These are phyloP conservation scores for Leucosporidium scottii DNA, from an alignment of 768 basidiomycete genomes.

Conservation along the genomic window DNA sequence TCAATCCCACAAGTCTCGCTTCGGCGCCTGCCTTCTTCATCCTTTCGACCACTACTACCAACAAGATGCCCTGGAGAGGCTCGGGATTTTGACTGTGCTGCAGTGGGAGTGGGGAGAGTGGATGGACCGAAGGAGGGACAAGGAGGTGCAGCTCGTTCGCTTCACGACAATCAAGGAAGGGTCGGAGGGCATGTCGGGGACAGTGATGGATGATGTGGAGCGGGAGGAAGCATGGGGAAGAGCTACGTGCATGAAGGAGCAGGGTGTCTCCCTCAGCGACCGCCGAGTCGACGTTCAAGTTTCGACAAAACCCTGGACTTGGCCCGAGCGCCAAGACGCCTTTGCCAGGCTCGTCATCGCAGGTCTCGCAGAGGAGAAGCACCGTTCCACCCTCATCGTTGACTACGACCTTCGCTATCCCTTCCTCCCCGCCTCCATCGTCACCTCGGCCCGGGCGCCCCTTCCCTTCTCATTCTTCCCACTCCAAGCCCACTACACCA, in stretches of 20 bases:
- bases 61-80: conserved; percentile 38
- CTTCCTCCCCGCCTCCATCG: conserved; percentile 42
- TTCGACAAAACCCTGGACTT: too few relatives aligned
- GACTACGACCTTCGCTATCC: conserved; percentile 53
- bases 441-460: conserved; percentile 2
- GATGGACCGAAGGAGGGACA: conserved; percentile 38
- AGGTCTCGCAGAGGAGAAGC: too few relatives aligned
- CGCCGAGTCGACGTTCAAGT: too few relatives aligned
- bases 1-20: conserved; percentile 53
- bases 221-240: too few relatives aligned
- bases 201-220: too few relatives aligned
- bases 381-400: conserved; percentile 32
- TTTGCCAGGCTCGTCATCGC: too few relatives aligned
- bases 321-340: too few relatives aligned
- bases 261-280: too few relatives aligned
- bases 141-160: too few relatives aligned
- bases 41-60: conserved; percentile 51
- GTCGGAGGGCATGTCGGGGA: too few relatives aligned
- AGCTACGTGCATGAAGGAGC: too few relatives aligned
- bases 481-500: conserved; percentile 48
- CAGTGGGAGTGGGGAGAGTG: conserved; percentile 47
- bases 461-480: conserved; percentile 39
- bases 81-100: conserved; percentile 40
- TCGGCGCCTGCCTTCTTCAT: conserved; percentile 52
- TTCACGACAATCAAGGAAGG: too few relatives aligned